Conservation (phyloP, 2,329 filamentous ascomycete genomes). For the Trichoderma atrobrunneum region DNA sequence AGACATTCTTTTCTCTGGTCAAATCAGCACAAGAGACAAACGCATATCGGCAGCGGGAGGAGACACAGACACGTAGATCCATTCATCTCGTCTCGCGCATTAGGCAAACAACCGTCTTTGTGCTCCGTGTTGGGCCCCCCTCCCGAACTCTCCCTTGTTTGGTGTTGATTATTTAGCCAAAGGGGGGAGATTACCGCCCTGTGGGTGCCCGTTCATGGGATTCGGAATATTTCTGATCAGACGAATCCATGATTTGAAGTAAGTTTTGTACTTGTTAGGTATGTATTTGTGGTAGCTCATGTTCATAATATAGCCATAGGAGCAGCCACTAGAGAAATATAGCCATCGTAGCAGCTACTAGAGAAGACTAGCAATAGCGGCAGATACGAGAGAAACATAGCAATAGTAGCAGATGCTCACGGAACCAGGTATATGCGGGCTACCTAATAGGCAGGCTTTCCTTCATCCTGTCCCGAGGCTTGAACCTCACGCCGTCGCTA, state of each 20-base stretch:
- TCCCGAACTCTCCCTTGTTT: background rate
- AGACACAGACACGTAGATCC: background rate
- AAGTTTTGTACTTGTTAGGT: too few species aligned
- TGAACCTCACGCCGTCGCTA: too few species aligned
- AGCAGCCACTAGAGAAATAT: too few species aligned
- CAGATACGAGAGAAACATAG: too few species aligned
- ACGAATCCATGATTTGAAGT: background rate
- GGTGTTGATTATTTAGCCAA: background rate
- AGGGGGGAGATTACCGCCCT: background rate
- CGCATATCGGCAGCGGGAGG: background rate
- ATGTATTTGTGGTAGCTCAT: too few species aligned
- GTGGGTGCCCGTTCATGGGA: background rate
- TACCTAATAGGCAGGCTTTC: too few species aligned
- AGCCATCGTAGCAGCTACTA: too few species aligned
- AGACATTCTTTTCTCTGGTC: background rate
- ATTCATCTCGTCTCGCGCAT: background rate
- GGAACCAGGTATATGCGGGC: too few species aligned
- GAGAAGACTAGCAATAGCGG: too few species aligned
- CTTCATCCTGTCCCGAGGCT: too few species aligned
- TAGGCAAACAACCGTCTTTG: background rate
- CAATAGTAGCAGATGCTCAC: too few species aligned
- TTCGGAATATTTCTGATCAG: background rate
- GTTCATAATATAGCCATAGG: too few species aligned
- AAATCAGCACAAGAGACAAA: background rate
- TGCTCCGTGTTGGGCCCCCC: background rate